phyloP scores from a whole-genome alignment of 768 basidiomycete species.

The Boletus fagicola region DNA sequence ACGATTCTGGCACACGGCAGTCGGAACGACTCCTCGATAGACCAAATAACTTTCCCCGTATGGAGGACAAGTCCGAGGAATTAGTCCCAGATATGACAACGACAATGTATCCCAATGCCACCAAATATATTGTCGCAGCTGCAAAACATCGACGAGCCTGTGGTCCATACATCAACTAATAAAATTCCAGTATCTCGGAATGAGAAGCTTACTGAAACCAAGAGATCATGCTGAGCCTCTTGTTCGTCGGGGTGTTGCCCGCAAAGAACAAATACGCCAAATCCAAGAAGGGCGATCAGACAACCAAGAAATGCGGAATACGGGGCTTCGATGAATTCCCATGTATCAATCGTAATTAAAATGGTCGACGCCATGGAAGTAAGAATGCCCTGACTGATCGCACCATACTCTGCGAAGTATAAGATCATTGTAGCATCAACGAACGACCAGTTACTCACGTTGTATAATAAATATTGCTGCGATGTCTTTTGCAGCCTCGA shows the following conservation, averaged over 20 bases:
- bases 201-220: slow-evolving; percentile 13
- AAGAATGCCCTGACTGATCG: slow-evolving; percentile 25
- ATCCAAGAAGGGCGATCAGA: slow-evolving; percentile 17
- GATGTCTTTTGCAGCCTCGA: slow-evolving; percentile 21
- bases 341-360: slow-evolving; percentile 9
- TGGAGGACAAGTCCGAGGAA: slow-evolving; percentile 3
- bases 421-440: not conserved
- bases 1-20: slow-evolving; percentile 21
- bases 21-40: slow-evolving; percentile 1
- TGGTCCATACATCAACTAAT: not conserved
- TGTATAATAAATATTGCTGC: slow-evolving; percentile 22
- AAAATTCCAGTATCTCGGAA: not conserved
- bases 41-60: not conserved
- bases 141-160: slow-evolving; percentile 9
- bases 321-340: slow-evolving; percentile 5
- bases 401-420: slow-evolving; percentile 30
- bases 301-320: slow-evolving; percentile 19
- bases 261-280: not conserved
- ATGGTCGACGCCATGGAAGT: slow-evolving; percentile 8
- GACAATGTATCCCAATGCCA: slow-evolving; percentile 9
- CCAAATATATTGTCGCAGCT: not conserved
- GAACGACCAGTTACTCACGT: slow-evolving; percentile 17
- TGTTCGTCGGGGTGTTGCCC: not conserved
- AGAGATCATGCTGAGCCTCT: slow-evolving; percentile 3
- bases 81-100: not conserved